Conservation (phyloP, 129 eudicot species). For the Gnaphalium uliginosum region DNA sequence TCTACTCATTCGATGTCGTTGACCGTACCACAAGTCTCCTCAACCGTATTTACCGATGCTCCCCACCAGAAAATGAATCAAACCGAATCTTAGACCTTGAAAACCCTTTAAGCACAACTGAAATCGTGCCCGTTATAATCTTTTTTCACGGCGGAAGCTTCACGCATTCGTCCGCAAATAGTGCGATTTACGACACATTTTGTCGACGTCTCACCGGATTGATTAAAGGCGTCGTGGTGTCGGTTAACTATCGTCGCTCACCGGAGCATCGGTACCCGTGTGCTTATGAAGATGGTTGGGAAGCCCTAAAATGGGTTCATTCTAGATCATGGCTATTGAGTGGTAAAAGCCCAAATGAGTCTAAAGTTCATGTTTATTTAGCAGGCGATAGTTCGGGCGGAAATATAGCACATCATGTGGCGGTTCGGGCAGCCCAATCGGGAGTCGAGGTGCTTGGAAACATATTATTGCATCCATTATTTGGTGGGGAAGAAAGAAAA, state of each 20-base stretch:
- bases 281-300: constrained; percentile 95
- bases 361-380: constrained; percentile 61
- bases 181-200: constrained; percentile 82
- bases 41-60: constrained; percentile 63
- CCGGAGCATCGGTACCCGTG: constrained; percentile 86
- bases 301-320: constrained; percentile 80
- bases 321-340: constrained; percentile 75
- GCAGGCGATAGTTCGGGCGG: constrained; percentile 98
- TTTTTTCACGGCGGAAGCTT: constrained; percentile 94
- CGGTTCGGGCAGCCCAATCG: constrained; percentile 60
- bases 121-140: constrained; percentile 75
- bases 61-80: constrained; percentile 38
- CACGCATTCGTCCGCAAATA: constrained; percentile 83
- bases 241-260: constrained; percentile 82
- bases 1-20: constrained; percentile 74
- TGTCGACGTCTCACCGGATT: constrained; percentile 70
- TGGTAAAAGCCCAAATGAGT: constrained; percentile 42
- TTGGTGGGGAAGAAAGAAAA: constrained; percentile 77
- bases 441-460: constrained; percentile 76
- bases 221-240: constrained; percentile 71
- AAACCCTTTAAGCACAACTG: constrained; percentile 67
- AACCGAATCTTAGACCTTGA: constrained; percentile 51
- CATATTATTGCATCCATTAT: constrained; percentile 72
- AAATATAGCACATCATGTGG: constrained; percentile 87
- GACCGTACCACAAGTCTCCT: constrained; percentile 67